These are phyloP conservation scores for Flaveria robusta DNA, from an alignment of 129 eudicot genomes.

Conservation along the genomic window DNA sequence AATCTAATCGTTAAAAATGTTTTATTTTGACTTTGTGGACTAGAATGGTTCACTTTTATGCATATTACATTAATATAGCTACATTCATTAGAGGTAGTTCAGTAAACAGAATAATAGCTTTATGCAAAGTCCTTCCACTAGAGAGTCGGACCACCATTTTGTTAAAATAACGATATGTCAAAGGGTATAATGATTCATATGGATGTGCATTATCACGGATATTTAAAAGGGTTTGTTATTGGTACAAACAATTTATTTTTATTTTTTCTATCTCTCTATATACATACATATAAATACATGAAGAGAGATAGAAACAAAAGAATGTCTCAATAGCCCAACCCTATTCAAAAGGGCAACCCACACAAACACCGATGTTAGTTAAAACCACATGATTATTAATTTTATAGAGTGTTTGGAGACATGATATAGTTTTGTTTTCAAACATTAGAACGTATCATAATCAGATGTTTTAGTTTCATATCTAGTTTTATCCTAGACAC, in stretches of 20 bases:
- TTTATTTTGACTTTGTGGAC: neutral
- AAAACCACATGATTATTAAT: neutral
- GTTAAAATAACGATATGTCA: conserved; percentile 22
- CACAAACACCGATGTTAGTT: conserved; percentile 1
- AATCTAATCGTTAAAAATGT: neutral
- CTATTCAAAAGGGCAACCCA: conserved; percentile 9
- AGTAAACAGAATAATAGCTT: conserved; percentile 29
- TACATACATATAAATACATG: too few relatives aligned
- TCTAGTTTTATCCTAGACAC: conserved; percentile 3
- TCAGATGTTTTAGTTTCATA: neutral
- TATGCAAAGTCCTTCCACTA: conserved; percentile 41
- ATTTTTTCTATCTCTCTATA: too few relatives aligned
- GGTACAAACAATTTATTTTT: too few relatives aligned
- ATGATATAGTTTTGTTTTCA: neutral
- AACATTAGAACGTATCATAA: neutral
- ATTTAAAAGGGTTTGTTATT: conserved; percentile 13
- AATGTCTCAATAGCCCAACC: too few relatives aligned
- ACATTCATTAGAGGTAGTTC: conserved; percentile 6
- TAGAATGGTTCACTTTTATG: conserved; percentile 9
- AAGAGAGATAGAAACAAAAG: too few relatives aligned
- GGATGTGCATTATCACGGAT: conserved; percentile 11
- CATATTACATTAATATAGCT: neutral
- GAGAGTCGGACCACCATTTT: conserved; percentile 36
- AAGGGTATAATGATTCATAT: conserved; percentile 26
- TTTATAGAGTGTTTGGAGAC: neutral